Conservation (phyloP, 176 grass and related monocot genomes). For the Hyparrhenia diplandra region DNA sequence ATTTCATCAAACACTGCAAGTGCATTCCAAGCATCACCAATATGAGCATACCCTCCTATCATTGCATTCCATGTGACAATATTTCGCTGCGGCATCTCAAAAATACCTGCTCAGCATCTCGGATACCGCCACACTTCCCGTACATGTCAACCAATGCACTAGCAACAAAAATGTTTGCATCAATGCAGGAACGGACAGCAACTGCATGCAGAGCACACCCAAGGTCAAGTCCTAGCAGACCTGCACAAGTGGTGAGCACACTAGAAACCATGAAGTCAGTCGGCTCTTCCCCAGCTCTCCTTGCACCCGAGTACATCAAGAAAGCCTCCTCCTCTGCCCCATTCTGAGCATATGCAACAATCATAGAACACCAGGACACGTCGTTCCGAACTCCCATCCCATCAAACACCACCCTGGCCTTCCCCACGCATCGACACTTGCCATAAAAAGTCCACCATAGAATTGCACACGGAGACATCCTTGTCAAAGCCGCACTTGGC, state of each 20-base stretch:
- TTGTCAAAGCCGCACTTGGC: constrained; percentile 35
- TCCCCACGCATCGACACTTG: constrained; percentile 43
- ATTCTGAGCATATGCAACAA: constrained; percentile 61
- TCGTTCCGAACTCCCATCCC: constrained; percentile 51
- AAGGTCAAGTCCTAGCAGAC: constrained; percentile 65
- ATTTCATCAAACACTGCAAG: constrained; percentile 64
- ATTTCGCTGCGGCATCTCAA: constrained; percentile 53
- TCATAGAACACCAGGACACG: constrained; percentile 80
- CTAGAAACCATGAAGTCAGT: constrained; percentile 78
- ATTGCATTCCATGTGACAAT: constrained; percentile 73
- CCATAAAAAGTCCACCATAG: constrained; percentile 79
- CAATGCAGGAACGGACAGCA: constrained; percentile 52
- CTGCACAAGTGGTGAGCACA: constrained; percentile 66
- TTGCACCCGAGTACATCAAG: constrained; percentile 45
- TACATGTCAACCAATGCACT: constrained; percentile 82
- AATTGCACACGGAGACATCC: constrained; percentile 55
- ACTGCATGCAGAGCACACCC: constrained; percentile 56
- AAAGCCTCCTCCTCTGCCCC: constrained; percentile 70
- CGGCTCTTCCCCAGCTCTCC: constrained; percentile 57
- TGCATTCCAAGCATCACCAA: constrained; percentile 52
- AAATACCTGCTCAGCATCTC: constrained; percentile 53
- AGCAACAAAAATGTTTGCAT: constrained; percentile 65
- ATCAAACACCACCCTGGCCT: constrained; percentile 59
- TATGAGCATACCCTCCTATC: constrained; percentile 66
- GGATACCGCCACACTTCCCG: constrained; percentile 63